Base-by-base conservation (phyloP, 2,329 filamentous ascomycete species). In the Septoria petroselini region DNA sequence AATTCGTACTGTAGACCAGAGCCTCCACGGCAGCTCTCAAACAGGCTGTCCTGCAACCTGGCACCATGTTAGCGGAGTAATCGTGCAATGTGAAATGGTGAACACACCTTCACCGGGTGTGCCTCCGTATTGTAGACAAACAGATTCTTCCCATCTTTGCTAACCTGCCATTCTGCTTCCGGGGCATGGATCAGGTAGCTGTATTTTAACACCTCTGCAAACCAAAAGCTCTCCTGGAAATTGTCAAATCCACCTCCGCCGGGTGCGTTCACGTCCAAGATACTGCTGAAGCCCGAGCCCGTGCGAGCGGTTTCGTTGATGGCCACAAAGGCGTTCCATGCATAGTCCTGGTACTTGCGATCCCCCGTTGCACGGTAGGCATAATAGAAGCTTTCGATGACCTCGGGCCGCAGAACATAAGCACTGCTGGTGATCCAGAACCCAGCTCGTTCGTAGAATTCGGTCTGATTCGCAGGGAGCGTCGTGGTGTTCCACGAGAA, bases 171-270 rank as follows among this genome's bases (percentile, higher is more conserved):
- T 47, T 74, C 73, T 29, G 41, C 29, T n/a, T 54, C 43, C n/a
- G 62, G 58, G 62, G 67, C 51, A 64, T 83, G 81, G 51, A 87
- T 86, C 61, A 94, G 67, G 70, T 87, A 94, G 48, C 79, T 47
- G 39, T 94, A 94, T 76, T 95, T 95, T 68, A 95, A 66, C 55
- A 90, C 85, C 73, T 95, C 89, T 0, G 89, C 88, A 67, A 94
- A 89, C 74, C 86, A 84, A 72, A 94, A 95, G 61, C 85, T 91
- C 71, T 95, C 88, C 75, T 91, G 86, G 66, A 85, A 83, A 67
- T 95, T 80, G 35, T 70, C 68, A 51, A 77, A 81, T 0, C 70
- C 68, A 1, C 85, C 50, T 9, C 52, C 55, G 6, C 19, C 33
- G 17, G 41, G 37, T 12, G 45, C 39, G 41, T 52, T 53, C 19